phyloP scores from a whole-genome alignment of 139 green algal genomes.

The Penium margaritaceum region DNA sequence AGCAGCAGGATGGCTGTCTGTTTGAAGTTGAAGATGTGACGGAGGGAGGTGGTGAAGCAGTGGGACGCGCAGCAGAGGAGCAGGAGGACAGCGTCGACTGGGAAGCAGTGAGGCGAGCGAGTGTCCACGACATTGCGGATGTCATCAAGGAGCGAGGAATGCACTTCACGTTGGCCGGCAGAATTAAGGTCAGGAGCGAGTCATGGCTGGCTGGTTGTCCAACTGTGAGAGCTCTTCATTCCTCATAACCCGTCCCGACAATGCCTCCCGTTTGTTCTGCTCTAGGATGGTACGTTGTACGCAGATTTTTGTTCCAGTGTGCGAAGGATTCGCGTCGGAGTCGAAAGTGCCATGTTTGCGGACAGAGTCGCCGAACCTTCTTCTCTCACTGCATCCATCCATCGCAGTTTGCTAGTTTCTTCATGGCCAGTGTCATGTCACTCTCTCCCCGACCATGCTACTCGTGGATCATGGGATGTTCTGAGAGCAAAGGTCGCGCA shows the following conservation, averaged over 20 bases:
- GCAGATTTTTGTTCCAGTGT: too few relatives aligned
- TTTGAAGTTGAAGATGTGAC: neutral
- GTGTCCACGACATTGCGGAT: constrained; percentile 8
- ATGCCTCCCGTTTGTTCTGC: neutral
- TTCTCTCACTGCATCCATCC: too few relatives aligned
- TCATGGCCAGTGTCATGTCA: too few relatives aligned
- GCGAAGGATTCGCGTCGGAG: too few relatives aligned
- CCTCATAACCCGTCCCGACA: neutral
- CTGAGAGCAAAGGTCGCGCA: too few relatives aligned
- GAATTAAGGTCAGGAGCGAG: constrained; percentile 36
- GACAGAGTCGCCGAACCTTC: too few relatives aligned
- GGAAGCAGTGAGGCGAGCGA: constrained; percentile 15
- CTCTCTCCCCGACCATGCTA: too few relatives aligned
- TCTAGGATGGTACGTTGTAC: neutral
- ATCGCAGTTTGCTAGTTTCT: too few relatives aligned
- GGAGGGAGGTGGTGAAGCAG: neutral
- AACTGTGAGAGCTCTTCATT: neutral
- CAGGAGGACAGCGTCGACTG: constrained; percentile 29
- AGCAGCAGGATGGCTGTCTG: neutral
- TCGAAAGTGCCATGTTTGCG: too few relatives aligned
- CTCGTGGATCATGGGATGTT: too few relatives aligned
- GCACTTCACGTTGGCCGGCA: constrained; percentile 22
- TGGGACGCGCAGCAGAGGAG: neutral
- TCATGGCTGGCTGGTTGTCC: too few relatives aligned
- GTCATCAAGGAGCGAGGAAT: constrained; percentile 28